Evolutionary conservation across 495 filamentous ascomycete genomes (phyloP).

Genomic region (Sporormia fimetaria): DNA sequence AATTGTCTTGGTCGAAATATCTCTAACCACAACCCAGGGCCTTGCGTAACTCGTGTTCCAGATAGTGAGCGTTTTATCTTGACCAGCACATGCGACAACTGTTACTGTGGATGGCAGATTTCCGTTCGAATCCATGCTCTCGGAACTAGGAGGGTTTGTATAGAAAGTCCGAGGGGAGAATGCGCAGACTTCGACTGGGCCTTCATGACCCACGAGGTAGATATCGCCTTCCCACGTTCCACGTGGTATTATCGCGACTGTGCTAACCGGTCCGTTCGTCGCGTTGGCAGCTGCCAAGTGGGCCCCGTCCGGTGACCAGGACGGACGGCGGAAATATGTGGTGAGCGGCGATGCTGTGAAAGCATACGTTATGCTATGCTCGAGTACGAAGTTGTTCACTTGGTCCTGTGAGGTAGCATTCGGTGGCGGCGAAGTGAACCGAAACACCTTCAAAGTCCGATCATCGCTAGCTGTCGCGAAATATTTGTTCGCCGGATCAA

Average conservation of each 20-base stretch:
- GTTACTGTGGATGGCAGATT: constrained; percentile 53
- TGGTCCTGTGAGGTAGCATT: constrained; percentile 91
- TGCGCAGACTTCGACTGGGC: constrained; percentile 89
- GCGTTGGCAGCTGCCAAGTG: constrained; percentile 97
- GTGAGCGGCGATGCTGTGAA: constrained; percentile 85
- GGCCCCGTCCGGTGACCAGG: constrained; percentile 93
- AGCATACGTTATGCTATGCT: constrained; percentile 71
- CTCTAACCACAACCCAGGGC: constrained; percentile 78
- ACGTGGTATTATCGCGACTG: constrained; percentile 89
- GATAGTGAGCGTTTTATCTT: constrained; percentile 87
- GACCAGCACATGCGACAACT: constrained; percentile 90
- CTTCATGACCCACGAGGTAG: constrained; percentile 94
- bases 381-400: constrained; percentile 85
- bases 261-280: constrained; percentile 92
- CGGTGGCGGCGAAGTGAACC: constrained; percentile 81
- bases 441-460: constrained; percentile 90
- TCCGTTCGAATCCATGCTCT: constrained; percentile 37
- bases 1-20: constrained; percentile 78
- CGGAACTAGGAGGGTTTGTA: constrained; percentile 44
- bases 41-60: constrained; percentile 94
- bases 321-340: constrained; percentile 92
- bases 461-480: constrained; percentile 98
- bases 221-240: constrained; percentile 92
- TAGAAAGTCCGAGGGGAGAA: constrained; percentile 90
- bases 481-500: constrained; percentile 97